Base-by-base conservation (phyloP, 1,284 basidiomycete genomes). In the Dichomitus squalens region DNA sequence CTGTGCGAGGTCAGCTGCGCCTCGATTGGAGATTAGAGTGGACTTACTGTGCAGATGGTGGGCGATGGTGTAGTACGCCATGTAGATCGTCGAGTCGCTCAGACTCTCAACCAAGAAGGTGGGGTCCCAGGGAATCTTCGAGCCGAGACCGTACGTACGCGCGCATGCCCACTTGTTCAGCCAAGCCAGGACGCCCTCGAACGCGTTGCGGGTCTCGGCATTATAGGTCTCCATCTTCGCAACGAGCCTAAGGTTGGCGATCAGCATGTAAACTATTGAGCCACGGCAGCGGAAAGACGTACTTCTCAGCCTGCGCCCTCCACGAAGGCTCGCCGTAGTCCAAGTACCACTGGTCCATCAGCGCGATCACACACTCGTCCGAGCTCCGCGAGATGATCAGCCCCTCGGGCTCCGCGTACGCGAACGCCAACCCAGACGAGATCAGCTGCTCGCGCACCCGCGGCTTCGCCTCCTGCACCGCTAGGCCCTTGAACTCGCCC, bases 301-400 rank as follows among this genome's bases (percentile, higher is more conserved):
- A 92, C 93, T 84, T 88, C 73, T 95, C 90, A 7, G 95, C 88
- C 69, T 92, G 82, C 16, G 83, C 85, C 74, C 90, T 92, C 97
- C 97, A 99, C 38, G 75, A 73, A 3, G 86, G 72, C 79, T 98
- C 96, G 67, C 96, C 97, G 70, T 99, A 99, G 76, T 99, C 95
- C 72, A 99, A 79, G 77, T 99, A 99, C 96, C 96, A 99, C 76
- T 99, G 97, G 73, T 99, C 97, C 84, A 95, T 96, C 63, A 99
- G 80, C 6, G 96, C 96, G 58, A 99, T 96, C 34, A 98, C 92
- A 78, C 96, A 99, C 76, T 98, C 96, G 70, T 99, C 96, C 21
- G 84, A 87, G 74, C 90, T 94, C 52, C 96, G 83, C 56, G 91
- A 94, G 70, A 96, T 87, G 70, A 98, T 90, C 70, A 93, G 75